phyloP scores from a whole-genome alignment of 352 stramenopile species.

The Globisporangium orthogonon region DNA sequence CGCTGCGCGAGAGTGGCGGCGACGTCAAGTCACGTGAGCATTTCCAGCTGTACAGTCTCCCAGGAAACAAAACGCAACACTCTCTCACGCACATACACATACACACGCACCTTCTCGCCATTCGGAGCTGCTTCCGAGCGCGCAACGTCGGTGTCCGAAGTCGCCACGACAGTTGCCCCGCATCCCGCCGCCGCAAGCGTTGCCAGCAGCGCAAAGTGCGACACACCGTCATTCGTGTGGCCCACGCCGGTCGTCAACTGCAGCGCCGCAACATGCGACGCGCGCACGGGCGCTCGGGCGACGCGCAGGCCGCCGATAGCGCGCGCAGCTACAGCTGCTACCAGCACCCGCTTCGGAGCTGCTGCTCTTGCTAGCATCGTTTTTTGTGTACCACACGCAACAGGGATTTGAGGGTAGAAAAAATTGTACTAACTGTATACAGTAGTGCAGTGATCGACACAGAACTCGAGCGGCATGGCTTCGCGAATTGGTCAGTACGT shows the following conservation, averaged over 20 bases:
- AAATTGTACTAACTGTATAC: no score
- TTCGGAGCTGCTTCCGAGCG: neutral
- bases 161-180: neutral
- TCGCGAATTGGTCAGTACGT: conserved; percentile 10
- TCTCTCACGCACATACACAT: no score
- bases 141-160: neutral
- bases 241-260: neutral
- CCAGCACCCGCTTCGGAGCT: neutral
- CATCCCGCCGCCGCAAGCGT: neutral
- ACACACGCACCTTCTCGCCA: neutral
- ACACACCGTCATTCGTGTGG: neutral
- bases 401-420: no score
- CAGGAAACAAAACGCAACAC: no score
- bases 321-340: neutral
- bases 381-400: no score
- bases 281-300: neutral
- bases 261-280: neutral
- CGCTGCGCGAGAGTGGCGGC: conserved; percentile 16
- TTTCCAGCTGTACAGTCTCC: neutral
- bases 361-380: neutral
- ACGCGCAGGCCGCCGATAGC: neutral
- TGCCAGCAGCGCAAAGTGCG: neutral
- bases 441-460: no score
- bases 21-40: neutral
- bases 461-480: no score